A percentile compares a stretch with the other conserved stretches of the same genome.
phyloP scores from a whole-genome alignment of 768 basidiomycete genomes.

The Lepiota subincarnata region DNA sequence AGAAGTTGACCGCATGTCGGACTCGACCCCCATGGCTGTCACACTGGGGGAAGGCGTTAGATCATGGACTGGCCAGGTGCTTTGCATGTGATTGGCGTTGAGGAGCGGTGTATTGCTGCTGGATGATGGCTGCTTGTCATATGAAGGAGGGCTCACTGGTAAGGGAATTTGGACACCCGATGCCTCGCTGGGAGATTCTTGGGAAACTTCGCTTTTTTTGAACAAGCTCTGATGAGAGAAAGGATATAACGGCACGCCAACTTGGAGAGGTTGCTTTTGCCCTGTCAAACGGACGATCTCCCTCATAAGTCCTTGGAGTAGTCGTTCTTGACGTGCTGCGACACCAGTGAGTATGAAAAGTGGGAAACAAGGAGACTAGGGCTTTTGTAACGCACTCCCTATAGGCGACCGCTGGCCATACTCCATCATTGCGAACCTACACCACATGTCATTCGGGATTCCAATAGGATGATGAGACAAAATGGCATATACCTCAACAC shows the following conservation, averaged over 20 bases:
- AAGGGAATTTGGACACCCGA: constrained; percentile 29
- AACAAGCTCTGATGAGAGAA: constrained; percentile 71
- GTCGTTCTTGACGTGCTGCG: constrained; percentile 74
- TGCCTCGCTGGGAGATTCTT: constrained; percentile 5
- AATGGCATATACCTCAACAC: constrained; percentile 58
- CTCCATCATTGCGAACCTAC: constrained; percentile 78
- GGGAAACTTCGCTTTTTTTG: constrained; percentile 37
- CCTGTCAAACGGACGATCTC: constrained; percentile 82
- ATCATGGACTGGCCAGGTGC: constrained; percentile 2
- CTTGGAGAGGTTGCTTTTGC: constrained; percentile 75
- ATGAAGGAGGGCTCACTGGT: constrained; percentile 31
- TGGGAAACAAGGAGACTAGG: neutral
- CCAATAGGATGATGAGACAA: neutral
- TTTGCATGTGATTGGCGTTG: neutral
- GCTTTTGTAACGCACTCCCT: constrained; percentile 58
- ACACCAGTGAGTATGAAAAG: constrained; percentile 2
- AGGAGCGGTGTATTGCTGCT: constrained; percentile 12
- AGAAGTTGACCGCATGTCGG: constrained; percentile 10
- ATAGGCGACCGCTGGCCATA: constrained; percentile 80
- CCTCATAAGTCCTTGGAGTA: constrained; percentile 79
- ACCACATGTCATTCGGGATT: constrained; percentile 9
- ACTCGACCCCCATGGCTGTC: constrained; percentile 2
- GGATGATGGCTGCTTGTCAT: constrained; percentile 26
- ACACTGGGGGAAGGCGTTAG: neutral
- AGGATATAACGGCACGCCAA: constrained; percentile 76